A percentile compares a stretch with the other conserved stretches of the same genome.
These are phyloP conservation scores for Cladophialophora carrionii DNA, from an alignment of 2,329 filamentous ascomycete genomes.

Conservation along the genomic window DNA sequence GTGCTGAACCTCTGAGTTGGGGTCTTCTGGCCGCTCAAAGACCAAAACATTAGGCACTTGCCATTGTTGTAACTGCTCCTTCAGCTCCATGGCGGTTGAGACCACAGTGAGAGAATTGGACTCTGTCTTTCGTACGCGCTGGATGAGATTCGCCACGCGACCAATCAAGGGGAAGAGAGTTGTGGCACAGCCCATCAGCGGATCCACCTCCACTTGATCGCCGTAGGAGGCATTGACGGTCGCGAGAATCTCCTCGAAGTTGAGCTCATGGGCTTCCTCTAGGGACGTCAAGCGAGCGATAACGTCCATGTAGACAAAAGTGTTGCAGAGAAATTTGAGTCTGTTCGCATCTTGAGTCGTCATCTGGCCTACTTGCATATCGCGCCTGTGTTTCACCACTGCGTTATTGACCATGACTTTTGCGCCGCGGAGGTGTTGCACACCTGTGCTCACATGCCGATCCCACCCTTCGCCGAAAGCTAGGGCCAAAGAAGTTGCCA, in stretches of 20 bases:
- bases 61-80: slow-evolving; percentile 64
- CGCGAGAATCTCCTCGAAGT: slow-evolving; percentile 55
- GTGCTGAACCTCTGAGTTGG: slow-evolving; percentile 64
- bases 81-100: slow-evolving; percentile 64
- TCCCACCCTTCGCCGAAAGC: slow-evolving; percentile 75
- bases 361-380: slow-evolving; percentile 32
- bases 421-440: slow-evolving; percentile 70
- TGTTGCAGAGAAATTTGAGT: slow-evolving; percentile 70
- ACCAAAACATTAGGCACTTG: slow-evolving; percentile 54
- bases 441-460: slow-evolving; percentile 68
- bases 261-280: slow-evolving; percentile 60
- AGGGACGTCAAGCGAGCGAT: slow-evolving; percentile 68
- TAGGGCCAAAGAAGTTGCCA: slow-evolving; percentile 70
- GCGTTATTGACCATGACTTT: slow-evolving; percentile 66
- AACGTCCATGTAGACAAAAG: slow-evolving; percentile 75
- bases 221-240: slow-evolving; percentile 46
- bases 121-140: slow-evolving; percentile 59
- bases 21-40: slow-evolving; percentile 66
- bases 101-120: slow-evolving; percentile 65
- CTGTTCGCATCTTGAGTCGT: slow-evolving; percentile 47
- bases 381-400: slow-evolving; percentile 52
- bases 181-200: slow-evolving; percentile 69
- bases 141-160: slow-evolving; percentile 66
- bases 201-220: slow-evolving; percentile 64
- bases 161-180: slow-evolving; percentile 71